phyloP scores from a whole-genome alignment of 305 asterid genomes.

The Striga hermonthica region DNA sequence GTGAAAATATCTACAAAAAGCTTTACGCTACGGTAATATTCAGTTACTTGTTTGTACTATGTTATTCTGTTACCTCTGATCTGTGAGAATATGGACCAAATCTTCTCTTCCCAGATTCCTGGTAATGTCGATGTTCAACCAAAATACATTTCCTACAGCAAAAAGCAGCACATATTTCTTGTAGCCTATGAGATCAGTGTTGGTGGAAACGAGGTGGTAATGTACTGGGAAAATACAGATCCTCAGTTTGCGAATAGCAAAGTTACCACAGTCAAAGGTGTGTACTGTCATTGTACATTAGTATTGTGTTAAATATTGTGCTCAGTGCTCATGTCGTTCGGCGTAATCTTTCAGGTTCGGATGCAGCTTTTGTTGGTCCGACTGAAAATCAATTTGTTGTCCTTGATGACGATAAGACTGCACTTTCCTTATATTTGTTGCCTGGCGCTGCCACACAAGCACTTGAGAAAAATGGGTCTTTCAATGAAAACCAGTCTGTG shows the following conservation, averaged over 20 bases:
- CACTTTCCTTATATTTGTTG: conserved; percentile 72
- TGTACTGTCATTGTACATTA: conserved; percentile 32
- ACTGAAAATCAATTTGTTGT: conserved; percentile 84
- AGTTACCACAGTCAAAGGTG: conserved; percentile 81
- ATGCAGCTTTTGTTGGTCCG: conserved; percentile 88
- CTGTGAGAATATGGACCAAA: conserved; percentile 32
- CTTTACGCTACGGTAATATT: conserved; percentile 76
- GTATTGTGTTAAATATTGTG: conserved; percentile 8
- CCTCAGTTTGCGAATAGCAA: conserved; percentile 79
- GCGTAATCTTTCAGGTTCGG: conserved; percentile 65
- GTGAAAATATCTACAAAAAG: conserved; percentile 85
- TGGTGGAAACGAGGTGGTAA: conserved; percentile 70
- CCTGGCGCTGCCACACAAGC: conserved; percentile 73
- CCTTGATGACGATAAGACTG: conserved; percentile 94
- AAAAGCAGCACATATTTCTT: conserved; percentile 87
- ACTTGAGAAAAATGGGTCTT: conserved; percentile 47
- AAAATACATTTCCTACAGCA: conserved; percentile 67
- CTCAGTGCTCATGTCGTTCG: conserved; percentile 31
- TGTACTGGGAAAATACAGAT: conserved; percentile 97
- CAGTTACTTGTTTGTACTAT: conserved; percentile 29
- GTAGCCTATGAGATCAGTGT: conserved; percentile 75
- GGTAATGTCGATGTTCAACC: conserved; percentile 87
- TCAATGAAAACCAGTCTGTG: conserved; percentile 47
- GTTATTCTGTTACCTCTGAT: conserved; percentile 29
- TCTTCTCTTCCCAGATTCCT: conserved; percentile 63